phyloP scores from a whole-genome alignment of 2,329 filamentous ascomycete species.

The Fusarium anthophilum region DNA sequence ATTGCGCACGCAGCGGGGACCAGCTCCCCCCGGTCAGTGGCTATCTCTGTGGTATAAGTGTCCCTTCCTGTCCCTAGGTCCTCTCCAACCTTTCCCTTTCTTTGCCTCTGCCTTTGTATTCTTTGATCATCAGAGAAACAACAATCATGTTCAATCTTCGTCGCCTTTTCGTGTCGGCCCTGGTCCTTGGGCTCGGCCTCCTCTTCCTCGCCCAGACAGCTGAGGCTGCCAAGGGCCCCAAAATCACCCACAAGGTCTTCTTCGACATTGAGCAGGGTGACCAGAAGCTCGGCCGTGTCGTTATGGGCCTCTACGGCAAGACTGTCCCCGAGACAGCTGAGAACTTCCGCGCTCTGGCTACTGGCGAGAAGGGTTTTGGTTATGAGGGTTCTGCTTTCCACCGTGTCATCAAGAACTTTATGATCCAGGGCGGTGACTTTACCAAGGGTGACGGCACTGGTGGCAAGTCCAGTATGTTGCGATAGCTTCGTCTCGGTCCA shows the following conservation, averaged over 20 bases:
- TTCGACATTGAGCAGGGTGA: conserved; percentile 85
- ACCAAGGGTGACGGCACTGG: conserved; percentile 84
- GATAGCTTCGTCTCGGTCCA: not conserved
- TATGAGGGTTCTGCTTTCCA: conserved; percentile 87
- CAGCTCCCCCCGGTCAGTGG: conserved; percentile 16
- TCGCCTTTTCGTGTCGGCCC: conserved; percentile 74
- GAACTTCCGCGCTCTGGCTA: conserved; percentile 83
- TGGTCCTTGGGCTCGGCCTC: conserved; percentile 79
- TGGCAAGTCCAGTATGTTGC: conserved; percentile 82
- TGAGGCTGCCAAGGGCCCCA: conserved; percentile 84
- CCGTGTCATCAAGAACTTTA: conserved; percentile 89
- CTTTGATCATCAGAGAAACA: conserved; percentile 33
- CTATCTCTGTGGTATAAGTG: conserved; percentile 40
- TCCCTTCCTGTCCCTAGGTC: conserved; percentile 28
- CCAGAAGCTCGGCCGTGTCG: conserved; percentile 76
- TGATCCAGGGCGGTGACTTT: conserved; percentile 93
- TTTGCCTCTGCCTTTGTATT: conserved; percentile 12
- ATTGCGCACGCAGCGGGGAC: conserved; percentile 32
- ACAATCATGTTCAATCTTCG: conserved; percentile 78
- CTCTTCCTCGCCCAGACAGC: conserved; percentile 79
- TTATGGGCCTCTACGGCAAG: conserved; percentile 87
- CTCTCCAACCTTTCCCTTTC: conserved; percentile 8
- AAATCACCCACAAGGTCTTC: conserved; percentile 96
- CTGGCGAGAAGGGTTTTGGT: conserved; percentile 86
- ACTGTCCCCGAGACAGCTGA: conserved; percentile 80